A percentile compares a stretch with the other conserved stretches of the same genome.
Conservation (phyloP, 371 early-diverging fungal species). For the Actinomortierella ambigua region DNA sequence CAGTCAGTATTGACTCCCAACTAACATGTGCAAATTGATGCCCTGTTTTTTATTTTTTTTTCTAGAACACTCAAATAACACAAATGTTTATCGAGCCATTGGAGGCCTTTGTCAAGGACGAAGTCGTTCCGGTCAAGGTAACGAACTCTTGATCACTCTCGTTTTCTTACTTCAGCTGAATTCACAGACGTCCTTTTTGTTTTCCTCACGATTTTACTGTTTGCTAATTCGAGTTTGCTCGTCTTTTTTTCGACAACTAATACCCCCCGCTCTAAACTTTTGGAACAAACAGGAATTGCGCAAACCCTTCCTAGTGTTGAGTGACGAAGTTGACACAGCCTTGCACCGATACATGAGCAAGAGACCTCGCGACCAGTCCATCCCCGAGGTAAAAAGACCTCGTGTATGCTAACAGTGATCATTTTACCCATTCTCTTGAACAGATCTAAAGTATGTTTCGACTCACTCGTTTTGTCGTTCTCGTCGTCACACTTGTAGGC, state of each 20-base stretch:
- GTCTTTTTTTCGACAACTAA: neutral
- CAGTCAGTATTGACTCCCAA: too few species aligned
- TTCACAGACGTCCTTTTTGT: neutral
- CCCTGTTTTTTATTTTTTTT: conserved; percentile 1
- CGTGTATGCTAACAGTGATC: neutral
- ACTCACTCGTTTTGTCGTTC: neutral
- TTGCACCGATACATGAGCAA: conserved; percentile 67
- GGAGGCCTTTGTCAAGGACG: conserved; percentile 63
- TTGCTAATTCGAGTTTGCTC: neutral
- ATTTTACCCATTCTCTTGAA: conserved; percentile 9
- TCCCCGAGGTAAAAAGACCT: conserved; percentile 59
- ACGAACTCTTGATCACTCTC: neutral
- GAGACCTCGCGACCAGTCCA: conserved; percentile 60
- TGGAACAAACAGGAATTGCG: conserved; percentile 55
- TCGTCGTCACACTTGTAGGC: conserved; percentile 36
- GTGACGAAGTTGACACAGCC: conserved; percentile 69
- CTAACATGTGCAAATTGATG: neutral
- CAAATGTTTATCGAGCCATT: conserved; percentile 71
- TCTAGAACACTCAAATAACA: conserved; percentile 63
- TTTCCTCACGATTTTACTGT: neutral
- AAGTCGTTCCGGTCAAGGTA: conserved; percentile 66
- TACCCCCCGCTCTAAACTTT: neutral
- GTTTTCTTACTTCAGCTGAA: too few species aligned
- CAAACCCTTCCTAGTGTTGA: conserved; percentile 66
- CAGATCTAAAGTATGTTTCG: too few species aligned